A percentile compares a stretch with the other conserved stretches of the same genome.
These are phyloP conservation scores for Wickerhamomyces chambardii DNA, from an alignment of 805 yeast species.

Conservation along the genomic window DNA sequence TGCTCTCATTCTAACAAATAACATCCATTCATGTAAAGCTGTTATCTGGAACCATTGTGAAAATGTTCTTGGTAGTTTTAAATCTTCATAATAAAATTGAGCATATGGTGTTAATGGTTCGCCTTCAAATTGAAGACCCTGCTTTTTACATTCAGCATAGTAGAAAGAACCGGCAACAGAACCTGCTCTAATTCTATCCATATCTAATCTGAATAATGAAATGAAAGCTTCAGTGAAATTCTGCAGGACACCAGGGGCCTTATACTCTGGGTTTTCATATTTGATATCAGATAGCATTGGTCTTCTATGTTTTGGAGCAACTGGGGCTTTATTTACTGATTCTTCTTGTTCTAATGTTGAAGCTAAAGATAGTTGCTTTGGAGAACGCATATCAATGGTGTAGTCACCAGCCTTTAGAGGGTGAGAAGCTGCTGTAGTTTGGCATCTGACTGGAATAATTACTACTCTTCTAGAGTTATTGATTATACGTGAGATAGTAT, in stretches of 20 bases:
- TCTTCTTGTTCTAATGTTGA: slow-evolving; percentile 14
- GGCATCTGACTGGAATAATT: neutral
- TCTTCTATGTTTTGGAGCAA: slow-evolving; percentile 22
- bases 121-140: slow-evolving; percentile 70
- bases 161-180: slow-evolving; percentile 89
- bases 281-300: slow-evolving; percentile 26
- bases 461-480: no score
- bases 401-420: neutral
- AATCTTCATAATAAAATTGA: slow-evolving; percentile 74
- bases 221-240: slow-evolving; percentile 59
- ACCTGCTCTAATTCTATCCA: slow-evolving; percentile 90
- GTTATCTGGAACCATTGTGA: slow-evolving; percentile 97
- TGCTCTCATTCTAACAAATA: slow-evolving; percentile 92
- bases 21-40: slow-evolving; percentile 85
- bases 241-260: slow-evolving; percentile 40
- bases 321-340: slow-evolving; percentile 22
- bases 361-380: slow-evolving; percentile 16
- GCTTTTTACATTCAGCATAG: slow-evolving; percentile 79
- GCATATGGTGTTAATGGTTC: slow-evolving; percentile 70
- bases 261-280: slow-evolving; percentile 26
- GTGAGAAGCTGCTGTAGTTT: neutral
- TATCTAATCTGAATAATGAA: slow-evolving; percentile 60
- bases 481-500: no score
- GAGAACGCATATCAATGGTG: slow-evolving; percentile 4
- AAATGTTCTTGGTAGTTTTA: slow-evolving; percentile 77